phyloP scores from a whole-genome alignment of 1,284 basidiomycete species.

The Moesziomyces parantarcticus region DNA sequence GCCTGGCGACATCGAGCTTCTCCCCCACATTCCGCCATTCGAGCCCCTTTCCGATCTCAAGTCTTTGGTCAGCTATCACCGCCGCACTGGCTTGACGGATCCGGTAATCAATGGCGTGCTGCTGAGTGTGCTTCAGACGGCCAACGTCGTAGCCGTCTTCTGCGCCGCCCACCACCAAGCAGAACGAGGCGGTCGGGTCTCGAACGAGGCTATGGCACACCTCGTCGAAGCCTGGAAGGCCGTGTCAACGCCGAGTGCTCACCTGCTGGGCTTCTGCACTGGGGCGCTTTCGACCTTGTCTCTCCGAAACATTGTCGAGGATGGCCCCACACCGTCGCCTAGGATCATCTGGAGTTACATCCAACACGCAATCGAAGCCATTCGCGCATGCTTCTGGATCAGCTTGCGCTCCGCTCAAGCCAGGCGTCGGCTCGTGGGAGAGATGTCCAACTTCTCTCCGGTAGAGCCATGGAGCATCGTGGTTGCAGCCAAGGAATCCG shows the following conservation, averaged over 20 bases:
- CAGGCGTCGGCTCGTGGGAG: slow-evolving; percentile 10
- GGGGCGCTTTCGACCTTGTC: slow-evolving; percentile 33
- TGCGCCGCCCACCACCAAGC: slow-evolving; percentile 6
- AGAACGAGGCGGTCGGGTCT: not conserved
- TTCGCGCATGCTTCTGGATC: slow-evolving; percentile 44
- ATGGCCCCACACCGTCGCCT: not conserved
- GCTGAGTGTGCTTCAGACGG: slow-evolving; percentile 36
- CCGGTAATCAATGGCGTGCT: slow-evolving; percentile 44
- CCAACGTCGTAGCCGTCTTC: slow-evolving; percentile 26
- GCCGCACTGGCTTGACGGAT: slow-evolving; percentile 18
- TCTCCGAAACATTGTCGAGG: slow-evolving; percentile 11
- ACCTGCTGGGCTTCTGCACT: slow-evolving; percentile 44
- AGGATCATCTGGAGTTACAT: slow-evolving; percentile 27
- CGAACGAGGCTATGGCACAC: not conserved
- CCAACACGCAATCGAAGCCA: slow-evolving; percentile 17
- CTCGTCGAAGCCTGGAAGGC: slow-evolving; percentile 24
- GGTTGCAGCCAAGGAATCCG: slow-evolving; percentile 13
- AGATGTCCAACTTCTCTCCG: not conserved
- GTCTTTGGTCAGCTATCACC: slow-evolving; percentile 28
- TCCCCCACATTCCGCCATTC: slow-evolving; percentile 29
- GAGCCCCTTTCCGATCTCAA: slow-evolving; percentile 25
- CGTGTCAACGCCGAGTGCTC: slow-evolving; percentile 12
- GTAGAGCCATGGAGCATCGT: slow-evolving; percentile 33
- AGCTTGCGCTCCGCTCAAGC: slow-evolving; percentile 32
- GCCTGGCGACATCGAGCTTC: slow-evolving; percentile 28